phyloP scores from a whole-genome alignment of 257 asterid genomes.

The Nicotiana attenuata region DNA sequence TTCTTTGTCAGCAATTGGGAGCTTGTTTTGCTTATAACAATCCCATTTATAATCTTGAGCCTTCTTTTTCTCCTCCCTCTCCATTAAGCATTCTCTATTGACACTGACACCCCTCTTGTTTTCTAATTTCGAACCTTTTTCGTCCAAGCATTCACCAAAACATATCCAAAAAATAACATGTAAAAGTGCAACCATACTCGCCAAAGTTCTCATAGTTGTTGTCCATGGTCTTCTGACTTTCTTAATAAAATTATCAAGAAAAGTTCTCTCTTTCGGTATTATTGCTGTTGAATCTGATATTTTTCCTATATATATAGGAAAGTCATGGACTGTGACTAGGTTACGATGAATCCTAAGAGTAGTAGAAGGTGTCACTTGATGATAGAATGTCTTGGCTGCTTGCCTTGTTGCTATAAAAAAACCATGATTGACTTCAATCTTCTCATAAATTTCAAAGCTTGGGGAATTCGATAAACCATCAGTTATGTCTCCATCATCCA shows the following conservation, averaged over 20 bases:
- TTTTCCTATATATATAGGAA: background rate
- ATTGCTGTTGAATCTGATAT: background rate
- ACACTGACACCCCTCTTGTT: background rate
- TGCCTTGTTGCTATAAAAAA: conserved; percentile 33
- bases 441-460: conserved; percentile 30
- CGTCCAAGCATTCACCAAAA: conserved; percentile 21
- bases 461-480: conserved; percentile 25
- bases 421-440: conserved; percentile 32
- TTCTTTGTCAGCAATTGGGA: background rate
- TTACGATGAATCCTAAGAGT: conserved; percentile 29
- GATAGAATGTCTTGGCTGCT: conserved; percentile 33
- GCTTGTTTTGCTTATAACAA: conserved; percentile 8
- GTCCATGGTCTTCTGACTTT: conserved; percentile 23
- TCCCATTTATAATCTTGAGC: conserved; percentile 5
- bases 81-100: background rate
- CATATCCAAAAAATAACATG: conserved; percentile 20
- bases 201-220: conserved; percentile 13
- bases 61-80: background rate
- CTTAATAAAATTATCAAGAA: conserved; percentile 3
- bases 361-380: conserved; percentile 36
- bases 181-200: conserved; percentile 23
- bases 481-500: conserved; percentile 8
- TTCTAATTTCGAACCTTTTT: background rate
- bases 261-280: background rate
- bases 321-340: conserved; percentile 21